Conservation (phyloP, 2,329 filamentous ascomycete genomes). For the Pseudogymnoascus sp. region DNA sequence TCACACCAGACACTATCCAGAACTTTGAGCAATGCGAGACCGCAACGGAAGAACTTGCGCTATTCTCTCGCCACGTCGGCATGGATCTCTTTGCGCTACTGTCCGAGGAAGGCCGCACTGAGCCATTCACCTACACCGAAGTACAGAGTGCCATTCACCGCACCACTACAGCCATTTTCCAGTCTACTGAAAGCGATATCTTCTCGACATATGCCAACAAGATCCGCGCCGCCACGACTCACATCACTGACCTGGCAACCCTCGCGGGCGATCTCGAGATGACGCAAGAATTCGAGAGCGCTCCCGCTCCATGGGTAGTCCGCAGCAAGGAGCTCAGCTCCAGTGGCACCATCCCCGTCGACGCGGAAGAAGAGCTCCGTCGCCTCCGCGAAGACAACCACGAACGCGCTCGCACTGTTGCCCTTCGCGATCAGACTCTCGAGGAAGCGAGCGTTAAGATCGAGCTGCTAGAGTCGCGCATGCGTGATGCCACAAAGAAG, state of each 20-base stretch:
- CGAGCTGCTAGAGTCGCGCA: slow-evolving; percentile 80
- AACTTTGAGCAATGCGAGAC: slow-evolving; percentile 64
- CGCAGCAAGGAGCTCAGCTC: slow-evolving; percentile 73
- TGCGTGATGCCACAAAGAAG: slow-evolving; percentile 76
- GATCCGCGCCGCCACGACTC: slow-evolving; percentile 55
- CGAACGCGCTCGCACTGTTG: slow-evolving; percentile 64
- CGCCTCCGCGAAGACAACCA: slow-evolving; percentile 72
- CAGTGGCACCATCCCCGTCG: slow-evolving; percentile 72
- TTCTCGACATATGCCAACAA: slow-evolving; percentile 62
- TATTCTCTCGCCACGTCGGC: slow-evolving; percentile 60
- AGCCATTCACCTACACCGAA: slow-evolving; percentile 60
- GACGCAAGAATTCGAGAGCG: slow-evolving; percentile 71
- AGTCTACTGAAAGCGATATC: slow-evolving; percentile 56
- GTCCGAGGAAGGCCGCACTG: slow-evolving; percentile 62
- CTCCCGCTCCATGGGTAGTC: slow-evolving; percentile 71
- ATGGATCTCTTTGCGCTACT: slow-evolving; percentile 56
- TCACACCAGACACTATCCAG: slow-evolving; percentile 58
- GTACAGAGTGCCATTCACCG: slow-evolving; percentile 55
- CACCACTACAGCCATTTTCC: slow-evolving; percentile 44
- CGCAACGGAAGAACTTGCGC: slow-evolving; percentile 56
- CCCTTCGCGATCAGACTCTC: slow-evolving; percentile 70
- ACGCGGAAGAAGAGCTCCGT: slow-evolving; percentile 77
- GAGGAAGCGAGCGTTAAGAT: slow-evolving; percentile 88
- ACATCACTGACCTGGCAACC: slow-evolving; percentile 62
- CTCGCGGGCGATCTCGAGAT: slow-evolving; percentile 64